Conservation (phyloP, 192 early-diverging fungal species). For the Chytriomyces sp. region DNA sequence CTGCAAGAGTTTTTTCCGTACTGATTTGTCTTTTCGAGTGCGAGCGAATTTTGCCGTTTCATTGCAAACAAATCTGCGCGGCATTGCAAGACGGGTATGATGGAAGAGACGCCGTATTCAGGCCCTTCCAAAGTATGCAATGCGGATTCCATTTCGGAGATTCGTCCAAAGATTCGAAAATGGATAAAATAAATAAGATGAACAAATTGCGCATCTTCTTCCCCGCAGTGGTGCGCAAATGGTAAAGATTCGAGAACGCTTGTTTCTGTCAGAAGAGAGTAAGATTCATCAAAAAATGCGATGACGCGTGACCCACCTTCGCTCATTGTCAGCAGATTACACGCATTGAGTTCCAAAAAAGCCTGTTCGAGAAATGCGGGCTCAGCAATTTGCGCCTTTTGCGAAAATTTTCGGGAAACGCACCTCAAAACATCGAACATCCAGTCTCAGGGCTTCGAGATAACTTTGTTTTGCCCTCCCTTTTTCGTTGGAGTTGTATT, state of each 20-base stretch:
- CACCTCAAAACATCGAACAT: slow-evolving; percentile 37
- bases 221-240: neutral
- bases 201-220: slow-evolving; percentile 9
- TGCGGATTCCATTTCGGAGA: neutral
- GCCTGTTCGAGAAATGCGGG: neutral
- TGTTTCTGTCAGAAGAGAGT: neutral
- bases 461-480: slow-evolving; percentile 10
- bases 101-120: neutral
- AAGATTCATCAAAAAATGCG: neutral
- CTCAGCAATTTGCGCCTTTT: no score
- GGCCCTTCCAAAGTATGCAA: slow-evolving; percentile 10
- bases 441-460: slow-evolving; percentile 5
- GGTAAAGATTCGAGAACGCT: slow-evolving; percentile 16
- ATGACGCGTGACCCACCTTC: neutral
- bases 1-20: slow-evolving; percentile 22
- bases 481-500: neutral
- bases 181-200: slow-evolving; percentile 5
- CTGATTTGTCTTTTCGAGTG: slow-evolving; percentile 42
- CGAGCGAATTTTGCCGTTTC: neutral
- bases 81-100: neutral
- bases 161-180: slow-evolving; percentile 1
- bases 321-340: slow-evolving; percentile 1
- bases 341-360: neutral
- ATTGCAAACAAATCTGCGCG: slow-evolving; percentile 19
- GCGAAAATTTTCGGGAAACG: neutral